phyloP scores from a whole-genome alignment of 768 basidiomycete genomes.

The Lactarius indigo region DNA sequence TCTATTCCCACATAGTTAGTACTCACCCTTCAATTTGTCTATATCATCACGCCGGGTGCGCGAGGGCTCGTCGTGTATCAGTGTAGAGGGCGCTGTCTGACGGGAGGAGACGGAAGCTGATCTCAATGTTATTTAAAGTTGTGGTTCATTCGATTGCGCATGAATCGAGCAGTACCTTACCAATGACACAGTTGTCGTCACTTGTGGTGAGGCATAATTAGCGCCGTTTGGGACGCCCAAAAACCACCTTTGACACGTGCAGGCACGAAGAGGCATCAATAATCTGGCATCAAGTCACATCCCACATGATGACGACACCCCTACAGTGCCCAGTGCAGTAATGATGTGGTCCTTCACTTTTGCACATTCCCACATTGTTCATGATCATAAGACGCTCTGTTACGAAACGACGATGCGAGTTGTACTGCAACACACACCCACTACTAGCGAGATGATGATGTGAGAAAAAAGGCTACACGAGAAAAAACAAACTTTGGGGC shows the following conservation, averaged over 20 bases:
- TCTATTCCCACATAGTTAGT: neutral
- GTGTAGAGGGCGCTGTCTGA: neutral
- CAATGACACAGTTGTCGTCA: neutral
- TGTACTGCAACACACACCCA: constrained; percentile 4
- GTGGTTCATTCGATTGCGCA: neutral
- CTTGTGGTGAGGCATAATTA: neutral
- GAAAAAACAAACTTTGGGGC: too few species aligned
- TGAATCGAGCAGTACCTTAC: neutral
- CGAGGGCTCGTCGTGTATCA: constrained; percentile 14
- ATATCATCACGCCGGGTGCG: constrained; percentile 2
- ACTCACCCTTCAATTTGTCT: neutral
- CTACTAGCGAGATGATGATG: neutral
- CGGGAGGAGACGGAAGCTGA: neutral
- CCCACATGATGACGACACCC: neutral
- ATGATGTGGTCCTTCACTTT: neutral
- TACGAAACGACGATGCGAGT: neutral
- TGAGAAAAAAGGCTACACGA: neutral
- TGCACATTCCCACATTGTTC: constrained; percentile 4
- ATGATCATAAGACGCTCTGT: constrained; percentile 1
- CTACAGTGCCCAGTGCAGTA: neutral
- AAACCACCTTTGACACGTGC: neutral
- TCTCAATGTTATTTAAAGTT: neutral
- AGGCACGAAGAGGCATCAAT: neutral
- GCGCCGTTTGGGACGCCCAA: neutral
- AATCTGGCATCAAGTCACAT: neutral